Evolutionary conservation across 1,284 basidiomycete genomes (phyloP).

Genomic region (Athelia psychrophila): DNA sequence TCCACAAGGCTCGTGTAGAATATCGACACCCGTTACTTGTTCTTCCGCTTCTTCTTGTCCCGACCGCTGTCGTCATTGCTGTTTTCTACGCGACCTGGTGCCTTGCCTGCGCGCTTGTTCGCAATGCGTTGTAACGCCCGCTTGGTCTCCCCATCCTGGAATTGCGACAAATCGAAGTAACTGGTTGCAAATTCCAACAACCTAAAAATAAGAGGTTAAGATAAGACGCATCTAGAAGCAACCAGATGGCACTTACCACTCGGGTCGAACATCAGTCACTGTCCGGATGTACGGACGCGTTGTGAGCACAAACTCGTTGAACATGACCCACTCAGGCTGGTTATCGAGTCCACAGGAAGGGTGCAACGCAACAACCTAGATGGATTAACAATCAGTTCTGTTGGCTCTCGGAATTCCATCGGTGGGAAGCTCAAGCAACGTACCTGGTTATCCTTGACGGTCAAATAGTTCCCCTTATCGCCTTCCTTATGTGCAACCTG

Average conservation of each 20-base stretch:
- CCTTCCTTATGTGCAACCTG: slow-evolving; percentile 96
- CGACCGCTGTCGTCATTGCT: slow-evolving; percentile 9
- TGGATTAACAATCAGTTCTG: slow-evolving; percentile 5
- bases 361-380: slow-evolving; percentile 86
- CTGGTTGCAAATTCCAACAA: slow-evolving; percentile 76
- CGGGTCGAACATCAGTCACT: slow-evolving; percentile 84
- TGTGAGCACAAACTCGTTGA: slow-evolving; percentile 97
- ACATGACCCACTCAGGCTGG: slow-evolving; percentile 96
- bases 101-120: slow-evolving; percentile 38
- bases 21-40: not conserved
- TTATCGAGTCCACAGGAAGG: slow-evolving; percentile 91
- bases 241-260: slow-evolving; percentile 62
- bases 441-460: slow-evolving; percentile 93
- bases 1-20: not conserved
- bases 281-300: slow-evolving; percentile 89
- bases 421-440: slow-evolving; percentile 14
- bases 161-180: slow-evolving; percentile 77
- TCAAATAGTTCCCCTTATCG: slow-evolving; percentile 84
- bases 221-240: not conserved
- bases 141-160: slow-evolving; percentile 77
- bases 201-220: slow-evolving; percentile 38
- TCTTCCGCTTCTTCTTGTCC: slow-evolving; percentile 27
- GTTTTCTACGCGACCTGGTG: slow-evolving; percentile 18
- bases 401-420: not conserved
- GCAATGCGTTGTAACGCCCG: slow-evolving; percentile 52